A percentile compares a stretch with the other conserved stretches of the same genome.
Conservation (phyloP, 2,329 filamentous ascomycete genomes). For the Calonectria naviculata region DNA sequence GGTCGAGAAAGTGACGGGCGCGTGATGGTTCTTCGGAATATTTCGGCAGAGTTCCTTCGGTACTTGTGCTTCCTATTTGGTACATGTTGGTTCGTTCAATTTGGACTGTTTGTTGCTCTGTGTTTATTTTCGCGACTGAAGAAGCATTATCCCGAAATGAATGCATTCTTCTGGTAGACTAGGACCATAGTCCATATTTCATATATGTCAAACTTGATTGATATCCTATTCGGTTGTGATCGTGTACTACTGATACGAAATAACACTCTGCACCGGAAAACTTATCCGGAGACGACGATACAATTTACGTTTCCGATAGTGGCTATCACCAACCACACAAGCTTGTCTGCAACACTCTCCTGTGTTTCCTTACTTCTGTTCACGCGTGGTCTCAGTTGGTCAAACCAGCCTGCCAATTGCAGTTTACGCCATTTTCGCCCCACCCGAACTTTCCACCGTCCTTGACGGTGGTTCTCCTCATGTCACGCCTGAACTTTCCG, state of each 20-base stretch:
- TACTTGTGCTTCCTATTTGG: background rate
- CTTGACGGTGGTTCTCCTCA: slow-evolving; percentile 9
- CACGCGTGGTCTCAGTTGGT: background rate
- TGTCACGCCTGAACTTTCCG: slow-evolving; percentile 2
- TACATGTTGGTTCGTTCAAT: background rate
- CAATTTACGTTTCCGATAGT: background rate
- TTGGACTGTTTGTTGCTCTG: too few species aligned
- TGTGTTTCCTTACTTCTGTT: background rate
- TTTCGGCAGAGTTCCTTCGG: background rate
- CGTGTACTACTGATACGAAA: background rate
- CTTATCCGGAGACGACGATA: background rate
- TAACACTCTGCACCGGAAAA: background rate
- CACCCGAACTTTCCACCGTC: slow-evolving; percentile 3
- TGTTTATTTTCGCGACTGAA: too few species aligned
- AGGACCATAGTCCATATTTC: too few species aligned
- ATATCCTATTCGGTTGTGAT: background rate
- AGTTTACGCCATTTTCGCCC: slow-evolving; percentile 1
- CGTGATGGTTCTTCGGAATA: background rate
- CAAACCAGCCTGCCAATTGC: slow-evolving; percentile 3
- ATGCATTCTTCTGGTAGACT: too few species aligned
- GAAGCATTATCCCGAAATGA: too few species aligned
- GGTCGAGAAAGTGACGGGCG: background rate
- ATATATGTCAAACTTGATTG: too few species aligned
- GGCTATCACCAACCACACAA: background rate
- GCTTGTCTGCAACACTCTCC: background rate